Evolutionary conservation across 2,329 filamentous ascomycete genomes (phyloP).

Genomic region (Paecilomyces niveus): DNA sequence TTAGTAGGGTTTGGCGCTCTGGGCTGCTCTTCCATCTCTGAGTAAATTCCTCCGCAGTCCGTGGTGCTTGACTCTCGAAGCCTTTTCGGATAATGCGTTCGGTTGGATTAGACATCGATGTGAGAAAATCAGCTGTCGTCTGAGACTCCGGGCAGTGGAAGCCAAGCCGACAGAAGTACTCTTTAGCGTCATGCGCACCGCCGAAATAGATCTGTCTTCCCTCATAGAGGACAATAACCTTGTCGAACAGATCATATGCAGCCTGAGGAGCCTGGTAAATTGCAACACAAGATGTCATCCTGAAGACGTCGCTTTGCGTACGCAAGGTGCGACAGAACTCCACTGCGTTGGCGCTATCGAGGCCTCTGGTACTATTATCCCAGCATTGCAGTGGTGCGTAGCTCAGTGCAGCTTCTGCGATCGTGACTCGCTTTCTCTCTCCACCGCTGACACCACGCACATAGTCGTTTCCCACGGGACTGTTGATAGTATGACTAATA

Average conservation of each 20-base stretch:
- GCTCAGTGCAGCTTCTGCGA: constrained; percentile 48
- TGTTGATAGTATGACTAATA: constrained; percentile 45
- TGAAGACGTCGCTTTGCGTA: too few species aligned
- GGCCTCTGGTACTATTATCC: constrained; percentile 44
- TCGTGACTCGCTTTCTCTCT: constrained; percentile 55
- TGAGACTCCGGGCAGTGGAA: constrained; percentile 63
- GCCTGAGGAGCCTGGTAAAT: constrained; percentile 48
- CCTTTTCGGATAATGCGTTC: constrained; percentile 54
- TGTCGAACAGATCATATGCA: constrained; percentile 59
- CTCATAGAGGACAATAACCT: constrained; percentile 65
- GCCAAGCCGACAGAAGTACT: constrained; percentile 63
- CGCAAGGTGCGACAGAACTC: constrained; percentile 53
- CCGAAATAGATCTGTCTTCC: constrained; percentile 74
- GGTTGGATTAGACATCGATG: constrained; percentile 58
- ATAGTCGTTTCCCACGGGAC: constrained; percentile 47
- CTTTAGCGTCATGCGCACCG: constrained; percentile 51
- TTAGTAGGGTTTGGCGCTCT: constrained; percentile 35
- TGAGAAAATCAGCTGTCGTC: constrained; percentile 65
- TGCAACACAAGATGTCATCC: too few species aligned
- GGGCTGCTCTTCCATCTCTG: constrained; percentile 48
- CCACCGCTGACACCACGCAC: constrained; percentile 57
- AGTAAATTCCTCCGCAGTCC: constrained; percentile 64
- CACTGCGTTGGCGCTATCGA: constrained; percentile 50
- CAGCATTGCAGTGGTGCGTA: constrained; percentile 42
- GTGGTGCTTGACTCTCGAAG: constrained; percentile 57